A percentile compares a stretch with the other conserved stretches of the same genome.
Evolutionary conservation across 75 land plant genomes (phyloP).

Genomic region (Cryptomeria japonica): DNA sequence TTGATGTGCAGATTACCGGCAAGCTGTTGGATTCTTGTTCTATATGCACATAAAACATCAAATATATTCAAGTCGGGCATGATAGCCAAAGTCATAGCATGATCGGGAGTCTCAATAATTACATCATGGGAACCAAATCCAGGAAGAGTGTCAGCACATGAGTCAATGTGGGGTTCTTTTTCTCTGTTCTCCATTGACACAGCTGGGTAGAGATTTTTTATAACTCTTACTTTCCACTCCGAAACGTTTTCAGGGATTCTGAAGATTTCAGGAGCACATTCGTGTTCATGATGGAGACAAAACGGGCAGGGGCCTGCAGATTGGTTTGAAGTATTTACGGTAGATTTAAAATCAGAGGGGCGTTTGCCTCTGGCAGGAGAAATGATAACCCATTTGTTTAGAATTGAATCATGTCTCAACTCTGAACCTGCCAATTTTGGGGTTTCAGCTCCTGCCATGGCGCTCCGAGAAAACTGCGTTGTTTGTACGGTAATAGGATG

Average conservation of each 20-base stretch:
- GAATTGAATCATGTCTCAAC: constrained; percentile 62
- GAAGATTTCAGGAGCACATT: constrained; percentile 91
- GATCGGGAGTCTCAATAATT: constrained; percentile 84
- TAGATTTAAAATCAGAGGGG: constrained; percentile 77
- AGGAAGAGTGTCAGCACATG: constrained; percentile 12
- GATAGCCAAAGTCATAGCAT: constrained; percentile 43
- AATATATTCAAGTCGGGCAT: constrained; percentile 42
- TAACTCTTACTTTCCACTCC: constrained; percentile 71
- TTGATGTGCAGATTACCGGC: constrained; percentile 28
- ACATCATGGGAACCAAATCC: constrained; percentile 97
- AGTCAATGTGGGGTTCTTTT: background rate
- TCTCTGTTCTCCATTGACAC: constrained; percentile 25
- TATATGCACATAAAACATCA: constrained; percentile 64
- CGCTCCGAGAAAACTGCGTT: background rate
- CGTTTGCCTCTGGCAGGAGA: constrained; percentile 72
- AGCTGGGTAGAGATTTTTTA: constrained; percentile 82
- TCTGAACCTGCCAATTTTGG: constrained; percentile 18
- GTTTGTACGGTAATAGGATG: background rate
- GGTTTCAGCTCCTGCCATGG: background rate
- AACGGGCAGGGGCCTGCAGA: constrained; percentile 64
- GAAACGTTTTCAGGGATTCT: constrained; percentile 38
- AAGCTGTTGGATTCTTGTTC: constrained; percentile 52
- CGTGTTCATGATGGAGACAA: constrained; percentile 73
- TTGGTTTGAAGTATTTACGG: constrained; percentile 5
- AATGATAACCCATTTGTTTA: constrained; percentile 75